Evolutionary conservation across 2,329 filamentous ascomycete species (phyloP).

Genomic region (Rutstroemia sp.): DNA sequence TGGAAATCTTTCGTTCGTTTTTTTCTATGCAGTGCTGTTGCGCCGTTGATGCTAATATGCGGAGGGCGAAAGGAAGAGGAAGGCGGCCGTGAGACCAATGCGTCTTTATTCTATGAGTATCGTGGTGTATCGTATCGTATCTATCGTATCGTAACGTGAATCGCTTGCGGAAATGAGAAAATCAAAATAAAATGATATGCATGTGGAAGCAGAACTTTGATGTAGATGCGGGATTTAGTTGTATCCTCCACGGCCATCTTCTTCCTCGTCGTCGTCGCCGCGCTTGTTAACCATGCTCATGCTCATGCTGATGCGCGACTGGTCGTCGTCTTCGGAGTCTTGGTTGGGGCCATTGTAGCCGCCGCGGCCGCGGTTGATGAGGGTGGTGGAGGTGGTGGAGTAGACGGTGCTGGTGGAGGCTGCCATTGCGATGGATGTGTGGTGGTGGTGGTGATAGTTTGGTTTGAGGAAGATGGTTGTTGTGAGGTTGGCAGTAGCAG

Average conservation of each 20-base stretch:
- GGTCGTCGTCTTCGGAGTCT: slow-evolving; percentile 11
- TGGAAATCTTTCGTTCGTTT: neutral
- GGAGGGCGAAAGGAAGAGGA: too few species aligned
- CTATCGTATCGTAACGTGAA: neutral
- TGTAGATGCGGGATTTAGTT: slow-evolving; percentile 15
- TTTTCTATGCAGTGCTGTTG: neutral
- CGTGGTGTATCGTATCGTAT: neutral
- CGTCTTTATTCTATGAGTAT: neutral
- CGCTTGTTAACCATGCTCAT: slow-evolving; percentile 23
- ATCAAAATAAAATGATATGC: neutral
- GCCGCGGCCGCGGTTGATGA: slow-evolving; percentile 20
- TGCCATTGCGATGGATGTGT: slow-evolving; percentile 15
- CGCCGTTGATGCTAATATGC: neutral
- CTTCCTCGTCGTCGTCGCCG: slow-evolving; percentile 27
- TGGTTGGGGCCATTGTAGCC: slow-evolving; percentile 20
- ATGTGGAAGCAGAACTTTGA: neutral
- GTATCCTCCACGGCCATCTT: slow-evolving; percentile 28
- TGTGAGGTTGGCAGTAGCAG: neutral
- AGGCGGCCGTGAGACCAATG: neutral
- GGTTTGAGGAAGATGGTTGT: neutral
- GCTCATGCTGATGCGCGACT: neutral
- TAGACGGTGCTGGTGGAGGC: slow-evolving; percentile 9
- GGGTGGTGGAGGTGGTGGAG: slow-evolving; percentile 4
- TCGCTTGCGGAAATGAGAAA: neutral
- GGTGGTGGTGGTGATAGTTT: neutral